A percentile compares a stretch with the other conserved stretches of the same genome.
These are phyloP conservation scores for Staphylotrichum tortipilum DNA, from an alignment of 495 filamentous ascomycete species.

Conservation along the genomic window DNA sequence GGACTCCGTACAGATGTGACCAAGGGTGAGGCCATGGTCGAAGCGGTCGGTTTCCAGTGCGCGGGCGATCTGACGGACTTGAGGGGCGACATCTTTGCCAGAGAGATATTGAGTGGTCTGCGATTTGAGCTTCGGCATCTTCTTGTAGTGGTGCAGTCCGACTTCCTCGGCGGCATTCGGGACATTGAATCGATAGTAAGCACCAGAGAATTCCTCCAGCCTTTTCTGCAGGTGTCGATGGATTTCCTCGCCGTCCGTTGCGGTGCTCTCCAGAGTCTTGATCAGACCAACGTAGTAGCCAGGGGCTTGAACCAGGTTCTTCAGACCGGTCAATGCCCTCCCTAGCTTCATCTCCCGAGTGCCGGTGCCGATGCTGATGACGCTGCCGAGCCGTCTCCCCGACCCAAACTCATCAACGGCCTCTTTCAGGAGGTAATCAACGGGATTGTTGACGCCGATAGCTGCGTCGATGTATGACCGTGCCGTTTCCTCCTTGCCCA, in stretches of 20 bases:
- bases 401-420: constrained; percentile 1
- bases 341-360: constrained; percentile 3
- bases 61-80: constrained; percentile 2
- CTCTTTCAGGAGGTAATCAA: not conserved
- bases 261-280: constrained; percentile 3
- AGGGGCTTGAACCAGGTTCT: not conserved
- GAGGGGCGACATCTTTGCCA: not conserved
- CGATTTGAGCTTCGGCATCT: constrained; percentile 10
- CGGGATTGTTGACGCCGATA: constrained; percentile 10
- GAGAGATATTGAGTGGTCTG: constrained; percentile 9
- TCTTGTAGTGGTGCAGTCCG: constrained; percentile 7
- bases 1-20: constrained; percentile 1
- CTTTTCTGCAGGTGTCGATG: not conserved
- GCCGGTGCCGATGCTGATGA: constrained; percentile 12
- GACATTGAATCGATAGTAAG: constrained; percentile 20
- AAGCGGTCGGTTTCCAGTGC: not conserved
- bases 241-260: constrained; percentile 8
- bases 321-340: not conserved
- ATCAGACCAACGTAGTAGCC: not conserved
- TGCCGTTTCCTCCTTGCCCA: not conserved
- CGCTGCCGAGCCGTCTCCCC: constrained; percentile 1
- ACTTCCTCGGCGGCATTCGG: constrained; percentile 73
- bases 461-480: constrained; percentile 3
- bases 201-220: not conserved
- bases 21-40: constrained; percentile 7